Evolutionary conservation across 192 early-diverging fungal genomes (phyloP), one percentile per base, ranked within the genome.

Genomic region (Fimicolochytrium jonesii): DNA sequence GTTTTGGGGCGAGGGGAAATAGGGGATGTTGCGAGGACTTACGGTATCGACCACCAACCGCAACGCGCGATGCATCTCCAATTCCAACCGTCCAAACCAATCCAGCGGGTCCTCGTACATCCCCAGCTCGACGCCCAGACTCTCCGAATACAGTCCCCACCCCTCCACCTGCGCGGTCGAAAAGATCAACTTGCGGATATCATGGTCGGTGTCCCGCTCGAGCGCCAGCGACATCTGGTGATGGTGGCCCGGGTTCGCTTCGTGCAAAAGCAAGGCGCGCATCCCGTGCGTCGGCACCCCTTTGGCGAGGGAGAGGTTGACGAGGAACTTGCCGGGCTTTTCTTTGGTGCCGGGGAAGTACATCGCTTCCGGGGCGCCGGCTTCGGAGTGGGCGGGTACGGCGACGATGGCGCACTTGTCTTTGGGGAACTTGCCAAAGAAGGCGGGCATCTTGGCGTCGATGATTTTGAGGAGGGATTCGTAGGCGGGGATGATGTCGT

Each of bases 21-120:
- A n/a, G n/a, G n/a, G n/a, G n/a, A n/a, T n/a, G n/a, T n/a, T n/a
- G n/a, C n/a, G n/a, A n/a, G n/a, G n/a, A n/a, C n/a, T n/a, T n/a
- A n/a, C n/a, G 31, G 74, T 72, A 39, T 76, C 74, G 6, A 76
- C 70, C 3, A 72, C 74, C 9, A 76, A 45, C n/a, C 74, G 58
- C 34, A 71, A 39, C 4, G 74, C 74, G 23, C 74, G 59, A 28
- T 47, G 60, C 70, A 72, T 72, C 39, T 76, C 74, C 0, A 63
- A n/a, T 51, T 76, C 69, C 33, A 76, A 37, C 13, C 67, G 30
- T 5, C 72, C 72, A 55, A 61, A 70, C 22, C 48, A 41, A 29
- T 63, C 43, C 17, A 74, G 42, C 9, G 68, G 58, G 50, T 64
- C 61, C 28, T 28, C 42, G 55, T 75, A 75, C 31, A 75, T 42